A percentile compares a stretch with the other conserved stretches of the same genome.
phyloP scores from a whole-genome alignment of 768 basidiomycete species.

The Lentinula boryana region DNA sequence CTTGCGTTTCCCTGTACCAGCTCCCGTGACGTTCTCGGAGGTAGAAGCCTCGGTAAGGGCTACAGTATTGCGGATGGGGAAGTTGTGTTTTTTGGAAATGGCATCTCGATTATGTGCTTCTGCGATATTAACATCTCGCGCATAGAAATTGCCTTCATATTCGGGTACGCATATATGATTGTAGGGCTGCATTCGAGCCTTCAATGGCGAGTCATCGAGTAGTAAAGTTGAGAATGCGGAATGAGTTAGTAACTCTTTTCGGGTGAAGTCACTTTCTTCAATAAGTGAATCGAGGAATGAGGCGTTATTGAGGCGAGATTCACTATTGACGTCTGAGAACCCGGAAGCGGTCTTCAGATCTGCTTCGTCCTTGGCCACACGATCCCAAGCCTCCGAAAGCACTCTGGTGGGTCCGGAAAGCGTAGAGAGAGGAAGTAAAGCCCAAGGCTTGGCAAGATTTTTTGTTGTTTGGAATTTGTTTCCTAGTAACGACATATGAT shows the following conservation, averaged over 20 bases:
- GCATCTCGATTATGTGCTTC: background rate
- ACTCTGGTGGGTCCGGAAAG: constrained; percentile 8
- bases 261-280: background rate
- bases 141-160: constrained; percentile 29
- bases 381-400: constrained; percentile 1
- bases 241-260: background rate
- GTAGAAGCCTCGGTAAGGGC: background rate
- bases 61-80: too few relatives aligned
- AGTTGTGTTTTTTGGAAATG: background rate
- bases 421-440: constrained; percentile 17
- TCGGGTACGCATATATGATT: constrained; percentile 57
- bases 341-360: background rate
- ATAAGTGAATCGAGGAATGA: background rate
- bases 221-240: constrained; percentile 8
- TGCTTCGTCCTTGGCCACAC: background rate
- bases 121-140: constrained; percentile 7
- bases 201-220: constrained; percentile 21
- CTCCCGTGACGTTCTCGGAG: background rate
- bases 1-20: background rate
- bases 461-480: constrained; percentile 60
- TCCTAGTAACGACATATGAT: constrained; percentile 17
- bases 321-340: background rate
- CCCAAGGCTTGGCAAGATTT: constrained; percentile 69
- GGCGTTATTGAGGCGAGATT: background rate
- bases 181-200: constrained; percentile 40